A percentile compares a stretch with the other conserved stretches of the same genome.
phyloP scores from a whole-genome alignment of 768 basidiomycete genomes.

The Boletus sp. region DNA sequence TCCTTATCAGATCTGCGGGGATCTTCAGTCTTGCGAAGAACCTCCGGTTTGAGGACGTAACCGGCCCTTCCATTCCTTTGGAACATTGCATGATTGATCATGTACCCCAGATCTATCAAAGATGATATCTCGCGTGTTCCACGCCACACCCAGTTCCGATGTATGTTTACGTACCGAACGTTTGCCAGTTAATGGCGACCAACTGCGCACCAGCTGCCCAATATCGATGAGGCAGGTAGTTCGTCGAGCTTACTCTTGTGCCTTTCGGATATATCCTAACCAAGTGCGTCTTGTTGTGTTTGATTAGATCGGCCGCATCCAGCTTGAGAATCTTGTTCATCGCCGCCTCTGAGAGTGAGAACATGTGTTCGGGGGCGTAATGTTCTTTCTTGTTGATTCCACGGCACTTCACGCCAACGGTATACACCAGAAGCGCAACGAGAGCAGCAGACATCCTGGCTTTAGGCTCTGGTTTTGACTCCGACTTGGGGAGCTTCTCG shows the following conservation, averaged over 20 bases:
- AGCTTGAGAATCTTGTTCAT: constrained; percentile 73
- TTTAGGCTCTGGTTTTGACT: constrained; percentile 34
- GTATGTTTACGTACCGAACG: constrained; percentile 62
- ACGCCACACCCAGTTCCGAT: not conserved
- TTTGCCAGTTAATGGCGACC: constrained; percentile 97
- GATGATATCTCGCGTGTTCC: not conserved
- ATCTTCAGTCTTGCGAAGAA: constrained; percentile 57
- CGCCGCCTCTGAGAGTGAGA: constrained; percentile 86
- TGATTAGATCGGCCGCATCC: constrained; percentile 68
- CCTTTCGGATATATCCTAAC: constrained; percentile 88
- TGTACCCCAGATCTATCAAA: constrained; percentile 75
- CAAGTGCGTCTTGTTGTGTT: constrained; percentile 81
- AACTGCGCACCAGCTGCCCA: constrained; percentile 90
- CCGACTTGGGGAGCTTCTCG: constrained; percentile 16
- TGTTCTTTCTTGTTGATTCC: constrained; percentile 83
- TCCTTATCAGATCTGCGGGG: constrained; percentile 58
- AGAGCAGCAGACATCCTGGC: constrained; percentile 73
- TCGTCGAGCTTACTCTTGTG: constrained; percentile 73
- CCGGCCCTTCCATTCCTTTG: constrained; percentile 84
- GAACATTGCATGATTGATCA: constrained; percentile 97
- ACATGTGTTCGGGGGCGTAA: constrained; percentile 86
- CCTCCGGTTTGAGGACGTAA: constrained; percentile 85
- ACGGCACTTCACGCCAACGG: constrained; percentile 91
- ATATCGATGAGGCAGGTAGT: constrained; percentile 84
- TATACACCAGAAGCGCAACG: constrained; percentile 81